These are phyloP conservation scores for Spirogloea muscicola DNA, from an alignment of 139 green algal genomes.

Conservation along the genomic window DNA sequence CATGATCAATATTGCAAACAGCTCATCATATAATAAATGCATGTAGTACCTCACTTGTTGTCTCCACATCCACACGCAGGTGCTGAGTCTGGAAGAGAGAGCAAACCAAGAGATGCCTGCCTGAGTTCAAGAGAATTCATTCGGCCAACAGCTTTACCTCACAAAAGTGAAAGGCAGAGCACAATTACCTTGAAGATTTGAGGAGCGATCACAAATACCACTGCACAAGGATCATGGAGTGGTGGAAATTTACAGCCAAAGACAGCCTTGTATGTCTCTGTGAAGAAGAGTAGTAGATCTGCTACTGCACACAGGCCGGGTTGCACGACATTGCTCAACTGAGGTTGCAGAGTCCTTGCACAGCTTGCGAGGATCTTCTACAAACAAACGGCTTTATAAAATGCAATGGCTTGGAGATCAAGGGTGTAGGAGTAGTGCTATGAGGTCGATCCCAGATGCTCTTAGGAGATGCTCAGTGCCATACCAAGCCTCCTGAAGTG, in stretches of 20 bases:
- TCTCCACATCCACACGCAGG: slow-evolving; percentile 40
- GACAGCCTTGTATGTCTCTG: slow-evolving; percentile 67
- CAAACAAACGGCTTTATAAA: too few relatives aligned
- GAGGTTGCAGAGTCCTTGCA: too few relatives aligned
- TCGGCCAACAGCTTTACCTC: not conserved
- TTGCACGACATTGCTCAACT: too few relatives aligned
- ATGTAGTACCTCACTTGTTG: slow-evolving; percentile 29
- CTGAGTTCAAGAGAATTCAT: not conserved
- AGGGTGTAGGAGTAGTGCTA: too few relatives aligned
- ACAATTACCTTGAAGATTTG: slow-evolving; percentile 66
- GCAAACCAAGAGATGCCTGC: not conserved
- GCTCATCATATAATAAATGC: not conserved
- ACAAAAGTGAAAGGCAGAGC: not conserved
- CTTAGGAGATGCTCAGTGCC: too few relatives aligned
- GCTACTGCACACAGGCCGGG: slow-evolving; percentile 17
- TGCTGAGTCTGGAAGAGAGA: slow-evolving; percentile 30
- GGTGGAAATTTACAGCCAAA: slow-evolving; percentile 83
- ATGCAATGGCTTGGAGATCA: too few relatives aligned
- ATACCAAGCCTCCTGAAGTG: too few relatives aligned
- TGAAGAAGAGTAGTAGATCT: slow-evolving; percentile 59
- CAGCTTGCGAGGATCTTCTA: too few relatives aligned
- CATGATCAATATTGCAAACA: too few relatives aligned
- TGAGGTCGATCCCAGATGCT: too few relatives aligned
- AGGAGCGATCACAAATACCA: slow-evolving; percentile 73
- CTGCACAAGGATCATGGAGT: slow-evolving; percentile 88